A percentile compares a stretch with the other conserved stretches of the same genome.
phyloP scores from a whole-genome alignment of 768 basidiomycete species.

The Suillus americanus region DNA sequence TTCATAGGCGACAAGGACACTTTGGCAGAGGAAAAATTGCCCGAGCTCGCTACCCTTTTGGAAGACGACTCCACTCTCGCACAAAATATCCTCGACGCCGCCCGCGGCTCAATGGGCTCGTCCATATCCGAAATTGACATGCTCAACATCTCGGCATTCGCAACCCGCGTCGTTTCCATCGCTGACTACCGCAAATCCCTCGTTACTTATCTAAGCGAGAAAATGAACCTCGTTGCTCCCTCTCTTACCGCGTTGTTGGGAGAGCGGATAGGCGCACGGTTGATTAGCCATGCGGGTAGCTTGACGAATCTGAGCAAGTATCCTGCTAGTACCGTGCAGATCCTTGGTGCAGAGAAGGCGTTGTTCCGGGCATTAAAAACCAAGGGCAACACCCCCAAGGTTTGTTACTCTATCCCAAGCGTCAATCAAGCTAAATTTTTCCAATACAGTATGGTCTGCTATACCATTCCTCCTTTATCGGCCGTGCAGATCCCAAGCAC shows the following conservation, averaged over 20 bases:
- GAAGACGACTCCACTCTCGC: conserved; percentile 85
- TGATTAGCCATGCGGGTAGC: conserved; percentile 96
- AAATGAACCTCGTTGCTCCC: conserved; percentile 97
- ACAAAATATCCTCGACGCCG: conserved; percentile 92
- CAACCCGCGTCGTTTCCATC: conserved; percentile 85
- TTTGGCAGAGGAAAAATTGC: conserved; percentile 75
- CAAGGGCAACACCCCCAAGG: conserved; percentile 98
- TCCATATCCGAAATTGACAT: conserved; percentile 90
- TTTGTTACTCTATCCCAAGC: conserved; percentile 23
- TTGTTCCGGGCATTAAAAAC: conserved; percentile 97
- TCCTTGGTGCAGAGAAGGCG: conserved; percentile 97
- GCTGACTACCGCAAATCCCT: conserved; percentile 93
- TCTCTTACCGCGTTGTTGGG: conserved; percentile 88
- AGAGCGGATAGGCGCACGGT: conserved; percentile 86
- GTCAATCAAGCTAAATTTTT: not conserved
- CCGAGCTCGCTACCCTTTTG: conserved; percentile 74
- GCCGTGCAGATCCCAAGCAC: conserved; percentile 89
- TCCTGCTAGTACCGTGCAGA: conserved; percentile 97
- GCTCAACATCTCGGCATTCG: conserved; percentile 93
- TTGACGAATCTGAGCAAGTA: conserved; percentile 97
- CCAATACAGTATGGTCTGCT: conserved; percentile 84
- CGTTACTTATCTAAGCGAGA: conserved; percentile 84
- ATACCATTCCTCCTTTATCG: conserved; percentile 96
- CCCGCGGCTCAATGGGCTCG: conserved; percentile 92
- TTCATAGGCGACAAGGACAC: conserved; percentile 90